Conservation (phyloP, 2,329 filamentous ascomycete species). For the Fusarium palustre region DNA sequence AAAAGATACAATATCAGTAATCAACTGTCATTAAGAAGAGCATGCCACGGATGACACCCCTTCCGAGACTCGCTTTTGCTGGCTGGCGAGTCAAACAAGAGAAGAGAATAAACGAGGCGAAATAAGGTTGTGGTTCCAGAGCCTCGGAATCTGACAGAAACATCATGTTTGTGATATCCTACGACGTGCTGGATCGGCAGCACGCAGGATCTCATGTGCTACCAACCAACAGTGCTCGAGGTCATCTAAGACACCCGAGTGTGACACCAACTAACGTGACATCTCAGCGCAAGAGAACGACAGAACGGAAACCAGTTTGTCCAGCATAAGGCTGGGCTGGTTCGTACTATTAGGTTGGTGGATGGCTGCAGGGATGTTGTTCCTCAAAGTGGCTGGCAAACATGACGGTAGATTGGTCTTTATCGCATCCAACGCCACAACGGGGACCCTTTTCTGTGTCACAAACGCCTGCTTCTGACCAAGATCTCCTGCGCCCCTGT, state of each 20-base stretch:
- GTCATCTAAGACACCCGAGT: conserved; percentile 9
- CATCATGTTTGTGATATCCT: conserved; percentile 20
- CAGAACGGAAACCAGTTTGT: conserved; percentile 1
- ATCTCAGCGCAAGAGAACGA: neutral
- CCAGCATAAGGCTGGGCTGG: conserved; percentile 15
- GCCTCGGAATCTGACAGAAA: conserved; percentile 22
- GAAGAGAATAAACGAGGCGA: conserved; percentile 11
- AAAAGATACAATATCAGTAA: conserved; percentile 8
- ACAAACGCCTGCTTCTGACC: conserved; percentile 22
- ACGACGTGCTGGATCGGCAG: conserved; percentile 42
- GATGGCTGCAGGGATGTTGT: conserved; percentile 13
- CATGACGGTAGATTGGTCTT: conserved; percentile 17
- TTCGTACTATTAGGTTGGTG: neutral
- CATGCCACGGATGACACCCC: conserved; percentile 1
- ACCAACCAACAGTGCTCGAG: conserved; percentile 18
- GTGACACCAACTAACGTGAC: conserved; percentile 25
- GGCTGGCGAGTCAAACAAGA: conserved; percentile 1
- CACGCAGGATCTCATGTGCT: conserved; percentile 43
- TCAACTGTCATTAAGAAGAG: neutral
- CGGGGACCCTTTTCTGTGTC: conserved; percentile 18
- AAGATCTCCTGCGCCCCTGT: conserved; percentile 30
- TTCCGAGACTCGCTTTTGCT: neutral
- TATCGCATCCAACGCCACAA: conserved; percentile 22
- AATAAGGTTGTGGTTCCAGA: conserved; percentile 16
- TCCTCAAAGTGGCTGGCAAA: conserved; percentile 17